Percentiles rank a stretch among this genome's conserved stretches.
Conservation (phyloP, 495 filamentous ascomycete species). For the Talaromyces stipitatus region DNA sequence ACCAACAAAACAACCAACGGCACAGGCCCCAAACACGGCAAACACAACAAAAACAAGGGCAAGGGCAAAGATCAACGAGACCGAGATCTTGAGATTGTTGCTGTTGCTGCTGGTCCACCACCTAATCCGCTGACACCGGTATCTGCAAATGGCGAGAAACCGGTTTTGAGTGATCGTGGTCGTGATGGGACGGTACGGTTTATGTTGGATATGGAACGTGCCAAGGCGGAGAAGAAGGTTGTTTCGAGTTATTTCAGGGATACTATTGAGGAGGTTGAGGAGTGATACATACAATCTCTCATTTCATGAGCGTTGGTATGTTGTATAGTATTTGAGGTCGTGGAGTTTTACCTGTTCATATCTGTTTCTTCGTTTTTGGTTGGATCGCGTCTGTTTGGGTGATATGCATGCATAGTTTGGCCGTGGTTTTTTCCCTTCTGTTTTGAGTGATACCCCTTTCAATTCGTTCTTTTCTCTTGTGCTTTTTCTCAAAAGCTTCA, state of each 20-base stretch:
- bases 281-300: constrained; percentile 11
- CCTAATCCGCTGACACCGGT: constrained; percentile 28
- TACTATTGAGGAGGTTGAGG: constrained; percentile 63
- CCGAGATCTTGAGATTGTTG: neutral
- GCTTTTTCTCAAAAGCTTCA: neutral
- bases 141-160: constrained; percentile 38
- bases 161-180: constrained; percentile 42
- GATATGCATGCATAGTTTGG: neutral
- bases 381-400: neutral
- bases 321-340: too few species aligned
- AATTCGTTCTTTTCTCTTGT: neutral
- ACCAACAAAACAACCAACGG: neutral
- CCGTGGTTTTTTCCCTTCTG: neutral
- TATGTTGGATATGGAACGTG: constrained; percentile 76
- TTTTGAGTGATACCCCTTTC: neutral
- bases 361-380: constrained; percentile 47
- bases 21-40: neutral
- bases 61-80: constrained; percentile 1
- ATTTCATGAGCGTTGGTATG: neutral
- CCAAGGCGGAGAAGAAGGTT: constrained; percentile 57
- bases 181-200: constrained; percentile 79
- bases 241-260: constrained; percentile 64
- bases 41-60: constrained; percentile 8
- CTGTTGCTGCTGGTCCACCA: constrained; percentile 11
- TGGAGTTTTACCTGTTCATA: too few species aligned